Base-by-base conservation (phyloP, 2,329 filamentous ascomycete species). In the Fusarium tupiense region DNA sequence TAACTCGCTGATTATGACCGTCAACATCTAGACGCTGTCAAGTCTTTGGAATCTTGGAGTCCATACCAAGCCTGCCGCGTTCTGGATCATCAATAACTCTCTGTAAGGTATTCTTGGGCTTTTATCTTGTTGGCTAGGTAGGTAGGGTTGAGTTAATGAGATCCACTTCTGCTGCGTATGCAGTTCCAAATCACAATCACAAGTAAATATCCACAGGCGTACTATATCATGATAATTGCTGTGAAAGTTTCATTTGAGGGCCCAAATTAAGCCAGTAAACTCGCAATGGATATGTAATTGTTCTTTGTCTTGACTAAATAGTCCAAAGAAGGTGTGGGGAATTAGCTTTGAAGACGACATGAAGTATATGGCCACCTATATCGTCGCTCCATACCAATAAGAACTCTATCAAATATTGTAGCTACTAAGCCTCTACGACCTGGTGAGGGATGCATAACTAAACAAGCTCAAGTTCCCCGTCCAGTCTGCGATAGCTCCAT, bases 101-200 rank as follows among this genome's bases (percentile, higher is more conserved):
- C n/a, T 22, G 3, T n/a, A n/a, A n/a, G n/a, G n/a, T 13, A 24
- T 44, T 44, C 22, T 14, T 46, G 22, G 53, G 20, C 38, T 19
- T 44, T 31, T 22, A 46, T 41, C 8, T 46, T 10, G 24, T 57
- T 44, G 37, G 11, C 29, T 46, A 24, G 41, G 16, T 44, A 26
- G 11, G 22, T 46, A 24, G 41, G 16, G 10, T 24, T 44, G 49
- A 29, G 24, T 29, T 29, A 31, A n/a, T 38, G 33, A 20, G 35
- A 29, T 31, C 57, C 33, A 60, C 33, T 56, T 19, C 52, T n/a
- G 8, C 40, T 50, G 66, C 50, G 52, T 43, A 64, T 71, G 68
- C 40, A 61, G 50, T 52, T 56, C 66, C 29, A 70, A 53, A 53
- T 64, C 44, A 66, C 54, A 58, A 54, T 52, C 65, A 54, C 35